Evolutionary conservation across 495 filamentous ascomycete genomes (phyloP).

Genomic region (Trichoderma asperelloides): DNA sequence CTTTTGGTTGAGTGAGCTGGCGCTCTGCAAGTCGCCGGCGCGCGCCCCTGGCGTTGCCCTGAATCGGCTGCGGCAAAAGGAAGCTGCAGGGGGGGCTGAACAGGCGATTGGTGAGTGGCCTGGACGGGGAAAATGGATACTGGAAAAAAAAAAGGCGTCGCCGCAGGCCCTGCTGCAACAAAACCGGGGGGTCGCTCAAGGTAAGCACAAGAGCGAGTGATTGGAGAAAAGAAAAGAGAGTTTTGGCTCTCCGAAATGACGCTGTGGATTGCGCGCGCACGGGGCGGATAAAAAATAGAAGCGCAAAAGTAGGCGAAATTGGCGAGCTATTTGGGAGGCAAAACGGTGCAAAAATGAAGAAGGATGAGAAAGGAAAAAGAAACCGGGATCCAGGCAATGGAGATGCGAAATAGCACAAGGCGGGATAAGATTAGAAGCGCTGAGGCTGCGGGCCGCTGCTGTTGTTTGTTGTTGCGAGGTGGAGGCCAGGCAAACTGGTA

Average conservation of each 20-base stretch:
- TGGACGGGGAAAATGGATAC: slow-evolving; percentile 6
- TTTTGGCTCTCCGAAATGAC: background rate
- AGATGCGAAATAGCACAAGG: background rate
- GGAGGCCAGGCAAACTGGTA: background rate
- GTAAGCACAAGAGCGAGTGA: background rate
- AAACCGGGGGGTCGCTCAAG: background rate
- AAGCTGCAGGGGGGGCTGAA: background rate
- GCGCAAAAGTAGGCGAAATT: background rate
- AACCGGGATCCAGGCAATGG: background rate
- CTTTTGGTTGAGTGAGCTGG: background rate
- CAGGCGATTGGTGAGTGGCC: background rate
- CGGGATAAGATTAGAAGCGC: background rate
- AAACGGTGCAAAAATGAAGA: background rate
- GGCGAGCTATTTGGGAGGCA: background rate
- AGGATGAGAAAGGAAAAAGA: background rate
- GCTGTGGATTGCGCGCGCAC: background rate
- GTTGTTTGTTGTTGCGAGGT: background rate
- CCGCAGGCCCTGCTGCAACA: slow-evolving; percentile 2
- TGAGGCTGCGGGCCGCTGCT: background rate
- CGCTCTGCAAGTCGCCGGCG: background rate
- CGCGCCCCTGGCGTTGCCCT: background rate
- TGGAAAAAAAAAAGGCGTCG: background rate
- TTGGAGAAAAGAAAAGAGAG: background rate
- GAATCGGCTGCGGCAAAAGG: background rate
- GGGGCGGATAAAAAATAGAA: background rate